These are phyloP conservation scores for Gossypium australe DNA, from an alignment of 345 rosid species.

Conservation along the genomic window DNA sequence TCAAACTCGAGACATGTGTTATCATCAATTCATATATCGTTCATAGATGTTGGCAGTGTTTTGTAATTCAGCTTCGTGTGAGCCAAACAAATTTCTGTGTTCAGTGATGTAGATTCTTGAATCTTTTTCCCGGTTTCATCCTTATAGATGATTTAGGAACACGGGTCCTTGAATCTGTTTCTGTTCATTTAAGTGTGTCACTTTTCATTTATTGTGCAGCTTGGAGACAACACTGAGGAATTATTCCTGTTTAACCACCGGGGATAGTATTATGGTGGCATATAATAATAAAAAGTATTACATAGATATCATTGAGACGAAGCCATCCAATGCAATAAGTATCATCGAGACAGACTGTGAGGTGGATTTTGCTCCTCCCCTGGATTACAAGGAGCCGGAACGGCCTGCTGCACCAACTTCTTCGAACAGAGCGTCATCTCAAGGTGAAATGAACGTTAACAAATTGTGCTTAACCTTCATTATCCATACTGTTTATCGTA, in stretches of 20 bases:
- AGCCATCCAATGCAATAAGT: constrained; percentile 90
- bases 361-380: constrained; percentile 98
- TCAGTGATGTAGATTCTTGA: not conserved
- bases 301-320: constrained; percentile 89
- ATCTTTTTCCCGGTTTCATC: no score
- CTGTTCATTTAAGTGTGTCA: not conserved
- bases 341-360: constrained; percentile 99
- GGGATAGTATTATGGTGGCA: constrained; percentile 98
- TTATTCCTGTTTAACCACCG: constrained; percentile 92
- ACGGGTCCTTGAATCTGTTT: not conserved
- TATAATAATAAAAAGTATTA: constrained; percentile 96
- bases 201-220: constrained; percentile 39
- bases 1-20: not conserved
- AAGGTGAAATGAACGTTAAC: constrained; percentile 41
- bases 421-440: constrained; percentile 43
- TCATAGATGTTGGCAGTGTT: not conserved
- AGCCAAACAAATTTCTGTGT: not conserved
- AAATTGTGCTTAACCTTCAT: not conserved
- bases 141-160: not conserved
- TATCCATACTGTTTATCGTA: not conserved
- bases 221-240: constrained; percentile 93
- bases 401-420: constrained; percentile 43
- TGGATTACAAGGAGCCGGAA: constrained; percentile 97
- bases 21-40: not conserved
- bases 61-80: not conserved